These are phyloP conservation scores for Aspergillus ochraceoroseus DNA, from an alignment of 2,329 filamentous ascomycete species.

Conservation along the genomic window DNA sequence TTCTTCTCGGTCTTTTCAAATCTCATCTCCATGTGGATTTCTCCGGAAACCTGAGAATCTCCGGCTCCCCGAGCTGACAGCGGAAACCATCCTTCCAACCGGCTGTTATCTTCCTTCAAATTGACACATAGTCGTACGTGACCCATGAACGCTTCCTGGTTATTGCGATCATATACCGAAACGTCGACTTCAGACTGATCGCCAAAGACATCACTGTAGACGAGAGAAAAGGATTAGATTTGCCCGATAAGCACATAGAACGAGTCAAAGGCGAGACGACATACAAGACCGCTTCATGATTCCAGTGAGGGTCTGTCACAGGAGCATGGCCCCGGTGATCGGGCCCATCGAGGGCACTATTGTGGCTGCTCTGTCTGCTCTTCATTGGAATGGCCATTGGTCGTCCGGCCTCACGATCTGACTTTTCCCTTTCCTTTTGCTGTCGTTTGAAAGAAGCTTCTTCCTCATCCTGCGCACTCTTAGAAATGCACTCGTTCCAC, in stretches of 20 bases:
- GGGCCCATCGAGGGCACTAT: slow-evolving; percentile 66
- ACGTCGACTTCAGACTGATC: slow-evolving; percentile 86
- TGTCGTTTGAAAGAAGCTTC: slow-evolving; percentile 59
- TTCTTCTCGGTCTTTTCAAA: slow-evolving; percentile 86
- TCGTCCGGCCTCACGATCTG: slow-evolving; percentile 74
- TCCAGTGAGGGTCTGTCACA: slow-evolving; percentile 85
- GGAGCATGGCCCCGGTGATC: slow-evolving; percentile 56
- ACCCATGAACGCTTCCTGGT: slow-evolving; percentile 84
- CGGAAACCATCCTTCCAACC: slow-evolving; percentile 78
- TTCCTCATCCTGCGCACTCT: slow-evolving; percentile 64
- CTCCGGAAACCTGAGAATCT: slow-evolving; percentile 70
- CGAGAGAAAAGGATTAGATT: slow-evolving; percentile 5
- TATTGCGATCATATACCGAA: slow-evolving; percentile 83
- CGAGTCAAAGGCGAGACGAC: slow-evolving; percentile 36
- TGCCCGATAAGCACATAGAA: neutral
- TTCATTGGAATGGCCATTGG: slow-evolving; percentile 95
- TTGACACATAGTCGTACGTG: slow-evolving; percentile 78
- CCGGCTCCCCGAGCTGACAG: slow-evolving; percentile 76
- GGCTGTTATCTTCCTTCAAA: slow-evolving; percentile 62
- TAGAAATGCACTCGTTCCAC: slow-evolving; percentile 91
- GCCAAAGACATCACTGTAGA: slow-evolving; percentile 80
- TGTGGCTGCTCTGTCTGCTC: slow-evolving; percentile 94
- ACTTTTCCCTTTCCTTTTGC: slow-evolving; percentile 54
- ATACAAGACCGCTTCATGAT: slow-evolving; percentile 92
- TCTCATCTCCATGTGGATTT: slow-evolving; percentile 78